Evolutionary conservation across 202 grass and related monocot genomes (phyloP), one percentile per base, ranked within the genome.

Genomic region (Setaria viridis): DNA sequence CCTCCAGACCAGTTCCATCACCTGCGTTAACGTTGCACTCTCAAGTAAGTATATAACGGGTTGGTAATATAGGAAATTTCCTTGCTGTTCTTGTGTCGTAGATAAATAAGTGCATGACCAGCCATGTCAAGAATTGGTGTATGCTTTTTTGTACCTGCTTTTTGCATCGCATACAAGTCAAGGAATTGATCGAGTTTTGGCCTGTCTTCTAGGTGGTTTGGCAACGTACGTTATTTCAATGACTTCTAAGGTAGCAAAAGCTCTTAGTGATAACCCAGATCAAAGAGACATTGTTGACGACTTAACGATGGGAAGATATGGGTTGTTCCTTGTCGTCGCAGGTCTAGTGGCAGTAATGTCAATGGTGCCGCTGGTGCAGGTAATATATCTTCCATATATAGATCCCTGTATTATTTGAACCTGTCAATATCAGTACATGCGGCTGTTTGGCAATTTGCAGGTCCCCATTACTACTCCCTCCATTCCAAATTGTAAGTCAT

Each of bases 161-260:
- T 46, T 15, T 48, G n/a, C 4, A 4, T 25, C 16, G 17, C 14
- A 6, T 25, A 2, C 10, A 9, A 21, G 34, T 60, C 25, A 19
- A 50, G 14, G 6, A 3, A 17, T 9, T 69, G 14, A 57, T 13
- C 8, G 0, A 37, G 9, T 33, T 41, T 41, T 25, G 7, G 7
- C 11, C n/a, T 80, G 45, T 70, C 6, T 62, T 80, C 7, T 74
- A 97, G 94, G 87, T 37, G 91, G 91, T 13, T 90, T 94, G 72
- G 94, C 89, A 56, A 97, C 85, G 10, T 92, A 88, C 32, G 5
- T 79, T 46, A 13, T 92, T 81, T 85, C 32, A 48, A 92, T 94
- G 94, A 90, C 59, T 67, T 21, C 77, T 78, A 56, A 34, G 16
- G 83, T 92, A 4, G 94, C 94, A 12, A 82, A 86, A 73, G 37